Evolutionary conservation across 164 flowering plant genomes (phyloP).

Genomic region (Akebia trifoliata): DNA sequence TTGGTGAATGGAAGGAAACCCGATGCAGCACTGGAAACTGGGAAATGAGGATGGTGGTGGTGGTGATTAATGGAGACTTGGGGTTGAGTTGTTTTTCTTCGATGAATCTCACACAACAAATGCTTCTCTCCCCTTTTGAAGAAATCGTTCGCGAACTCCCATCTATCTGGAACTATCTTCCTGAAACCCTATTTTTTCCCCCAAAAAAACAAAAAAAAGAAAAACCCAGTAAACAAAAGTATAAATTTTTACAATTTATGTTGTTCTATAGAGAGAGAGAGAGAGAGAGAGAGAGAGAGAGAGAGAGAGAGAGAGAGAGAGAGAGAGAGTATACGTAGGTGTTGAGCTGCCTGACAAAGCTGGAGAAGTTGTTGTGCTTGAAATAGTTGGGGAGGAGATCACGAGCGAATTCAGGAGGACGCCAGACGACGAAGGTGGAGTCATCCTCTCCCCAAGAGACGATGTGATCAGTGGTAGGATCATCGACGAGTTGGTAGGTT

Average conservation of each 20-base stretch:
- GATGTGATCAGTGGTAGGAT: slow-evolving; percentile 78
- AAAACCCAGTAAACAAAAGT: not conserved
- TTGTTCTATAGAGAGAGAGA: too few species aligned
- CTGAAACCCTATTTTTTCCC: slow-evolving; percentile 99
- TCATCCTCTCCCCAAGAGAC: slow-evolving; percentile 97
- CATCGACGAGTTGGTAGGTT: slow-evolving; percentile 89
- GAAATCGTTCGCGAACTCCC: slow-evolving; percentile 96
- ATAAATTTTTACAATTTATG: not conserved
- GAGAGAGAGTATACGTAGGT: slow-evolving; percentile 54
- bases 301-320: not conserved
- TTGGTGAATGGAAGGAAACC: slow-evolving; percentile 38
- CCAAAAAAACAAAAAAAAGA: not conserved
- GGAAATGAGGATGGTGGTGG: slow-evolving; percentile 37
- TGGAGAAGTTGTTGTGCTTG: slow-evolving; percentile 95
- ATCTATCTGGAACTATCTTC: slow-evolving; percentile 95
- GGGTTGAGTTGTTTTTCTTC: slow-evolving; percentile 73
- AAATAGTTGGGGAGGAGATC: slow-evolving; percentile 93
- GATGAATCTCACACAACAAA: slow-evolving; percentile 86
- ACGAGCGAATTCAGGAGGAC: slow-evolving; percentile 91
- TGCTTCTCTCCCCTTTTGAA: slow-evolving; percentile 94
- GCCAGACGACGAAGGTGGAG: slow-evolving; percentile 86
- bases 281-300: not conserved
- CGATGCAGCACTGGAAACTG: slow-evolving; percentile 21
- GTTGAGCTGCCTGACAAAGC: slow-evolving; percentile 91
- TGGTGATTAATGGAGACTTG: slow-evolving; percentile 43